These are phyloP conservation scores for Cutaneotrichosporon sp. DNA, from an alignment of 1,284 basidiomycete genomes.

Conservation along the genomic window DNA sequence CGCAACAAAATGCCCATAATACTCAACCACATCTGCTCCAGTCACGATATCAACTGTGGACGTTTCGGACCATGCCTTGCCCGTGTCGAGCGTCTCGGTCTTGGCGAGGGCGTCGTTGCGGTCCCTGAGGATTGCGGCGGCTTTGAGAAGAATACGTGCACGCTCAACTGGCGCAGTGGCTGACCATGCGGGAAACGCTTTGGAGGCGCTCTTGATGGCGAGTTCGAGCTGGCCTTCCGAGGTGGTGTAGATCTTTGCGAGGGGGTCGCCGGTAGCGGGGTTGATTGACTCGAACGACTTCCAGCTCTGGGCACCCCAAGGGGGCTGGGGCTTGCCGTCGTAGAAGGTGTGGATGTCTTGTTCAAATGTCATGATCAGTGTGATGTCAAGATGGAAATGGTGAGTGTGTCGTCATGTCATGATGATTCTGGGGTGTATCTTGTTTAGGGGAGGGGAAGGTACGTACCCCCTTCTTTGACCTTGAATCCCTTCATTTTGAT, in stretches of 20 bases:
- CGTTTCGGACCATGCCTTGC: conserved; percentile 26
- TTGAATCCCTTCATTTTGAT: too few species aligned
- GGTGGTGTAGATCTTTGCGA: conserved; percentile 24
- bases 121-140: conserved; percentile 18
- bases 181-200: conserved; percentile 20
- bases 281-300: conserved; percentile 21
- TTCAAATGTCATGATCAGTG: conserved; percentile 20
- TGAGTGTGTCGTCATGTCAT: background rate
- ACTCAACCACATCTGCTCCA: conserved; percentile 25
- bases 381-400: background rate
- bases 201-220: conserved; percentile 12
- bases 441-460: too few species aligned
- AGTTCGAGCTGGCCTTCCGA: conserved; percentile 21
- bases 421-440: too few species aligned
- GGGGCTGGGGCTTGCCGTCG: conserved; percentile 18
- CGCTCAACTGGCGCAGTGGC: conserved; percentile 15
- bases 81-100: conserved; percentile 26
- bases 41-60: conserved; percentile 22
- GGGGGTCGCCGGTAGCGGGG: conserved; percentile 15
- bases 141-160: conserved; percentile 21
- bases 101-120: conserved; percentile 24
- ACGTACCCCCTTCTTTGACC: too few species aligned
- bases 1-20: conserved; percentile 25
- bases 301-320: background rate
- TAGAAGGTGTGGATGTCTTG: conserved; percentile 26